Evolutionary conservation across 1,284 basidiomycete species (phyloP).

Genomic region (Puccinia hordei): DNA sequence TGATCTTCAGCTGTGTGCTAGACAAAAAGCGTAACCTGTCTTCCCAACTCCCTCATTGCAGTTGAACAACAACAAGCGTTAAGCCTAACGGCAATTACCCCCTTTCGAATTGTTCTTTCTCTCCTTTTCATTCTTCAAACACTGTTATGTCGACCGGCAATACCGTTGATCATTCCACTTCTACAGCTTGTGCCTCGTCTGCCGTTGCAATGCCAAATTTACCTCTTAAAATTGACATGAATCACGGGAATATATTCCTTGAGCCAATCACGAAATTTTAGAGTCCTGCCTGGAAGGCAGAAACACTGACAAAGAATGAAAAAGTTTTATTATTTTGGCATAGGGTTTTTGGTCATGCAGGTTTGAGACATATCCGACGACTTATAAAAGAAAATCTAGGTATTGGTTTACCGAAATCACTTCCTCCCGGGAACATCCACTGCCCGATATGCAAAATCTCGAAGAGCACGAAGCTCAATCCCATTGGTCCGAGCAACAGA

Average conservation of each 20-base stretch:
- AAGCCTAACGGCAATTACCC: too few species aligned
- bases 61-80: too few species aligned
- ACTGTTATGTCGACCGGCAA: too few species aligned
- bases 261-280: too few species aligned
- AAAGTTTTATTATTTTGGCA: not conserved
- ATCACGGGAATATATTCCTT: too few species aligned
- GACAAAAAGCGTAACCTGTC: not conserved
- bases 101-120: not conserved
- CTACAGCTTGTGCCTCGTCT: too few species aligned
- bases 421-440: not conserved
- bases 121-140: too few species aligned
- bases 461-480: slow-evolving; percentile 6
- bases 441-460: slow-evolving; percentile 1
- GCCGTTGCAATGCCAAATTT: too few species aligned
- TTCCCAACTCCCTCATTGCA: too few species aligned
- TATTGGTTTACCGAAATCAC: not conserved
- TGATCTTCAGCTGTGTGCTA: not conserved
- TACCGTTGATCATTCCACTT: not conserved
- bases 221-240: too few species aligned
- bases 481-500: not conserved
- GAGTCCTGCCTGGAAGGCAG: not conserved
- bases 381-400: not conserved
- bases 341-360: not conserved
- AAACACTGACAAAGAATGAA: not conserved
- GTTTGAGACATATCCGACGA: not conserved